Evolutionary conservation across 306 rosid genomes (phyloP).

Genomic region (Quercus robur): DNA sequence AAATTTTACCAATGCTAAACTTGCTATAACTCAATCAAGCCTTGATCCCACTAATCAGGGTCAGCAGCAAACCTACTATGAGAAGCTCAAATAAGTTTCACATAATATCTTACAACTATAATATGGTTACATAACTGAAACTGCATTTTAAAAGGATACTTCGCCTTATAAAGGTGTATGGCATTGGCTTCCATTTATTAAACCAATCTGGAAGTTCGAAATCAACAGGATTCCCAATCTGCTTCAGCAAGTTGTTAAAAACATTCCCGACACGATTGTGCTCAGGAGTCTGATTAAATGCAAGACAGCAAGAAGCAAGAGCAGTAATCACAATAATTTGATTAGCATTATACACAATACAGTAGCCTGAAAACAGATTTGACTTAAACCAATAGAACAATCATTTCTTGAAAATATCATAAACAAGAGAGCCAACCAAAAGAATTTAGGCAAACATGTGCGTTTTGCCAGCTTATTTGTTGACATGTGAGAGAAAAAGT

Average conservation of each 20-base stretch:
- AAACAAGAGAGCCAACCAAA: no score
- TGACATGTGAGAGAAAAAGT: no score
- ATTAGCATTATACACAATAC: background rate
- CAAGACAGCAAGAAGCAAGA: slow-evolving; percentile 13
- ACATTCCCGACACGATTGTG: slow-evolving; percentile 42
- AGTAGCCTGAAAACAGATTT: background rate
- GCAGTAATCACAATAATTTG: slow-evolving; percentile 15
- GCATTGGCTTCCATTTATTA: slow-evolving; percentile 50
- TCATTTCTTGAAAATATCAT: no score
- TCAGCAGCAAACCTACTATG: background rate
- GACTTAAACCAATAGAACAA: background rate
- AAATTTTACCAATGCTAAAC: background rate
- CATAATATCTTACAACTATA: background rate
- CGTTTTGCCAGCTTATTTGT: no score
- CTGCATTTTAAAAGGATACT: slow-evolving; percentile 67
- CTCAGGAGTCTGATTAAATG: slow-evolving; percentile 60
- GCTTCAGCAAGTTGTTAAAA: slow-evolving; percentile 69
- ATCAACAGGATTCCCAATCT: slow-evolving; percentile 72
- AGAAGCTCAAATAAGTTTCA: background rate
- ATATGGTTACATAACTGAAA: background rate
- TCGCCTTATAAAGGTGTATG: slow-evolving; percentile 73
- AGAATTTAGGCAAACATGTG: no score
- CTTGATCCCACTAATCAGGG: background rate
- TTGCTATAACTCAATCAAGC: background rate
- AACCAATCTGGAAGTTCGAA: slow-evolving; percentile 85